Base-by-base conservation (phyloP, 2,329 filamentous ascomycete genomes). In the Gremmenia infestans region DNA sequence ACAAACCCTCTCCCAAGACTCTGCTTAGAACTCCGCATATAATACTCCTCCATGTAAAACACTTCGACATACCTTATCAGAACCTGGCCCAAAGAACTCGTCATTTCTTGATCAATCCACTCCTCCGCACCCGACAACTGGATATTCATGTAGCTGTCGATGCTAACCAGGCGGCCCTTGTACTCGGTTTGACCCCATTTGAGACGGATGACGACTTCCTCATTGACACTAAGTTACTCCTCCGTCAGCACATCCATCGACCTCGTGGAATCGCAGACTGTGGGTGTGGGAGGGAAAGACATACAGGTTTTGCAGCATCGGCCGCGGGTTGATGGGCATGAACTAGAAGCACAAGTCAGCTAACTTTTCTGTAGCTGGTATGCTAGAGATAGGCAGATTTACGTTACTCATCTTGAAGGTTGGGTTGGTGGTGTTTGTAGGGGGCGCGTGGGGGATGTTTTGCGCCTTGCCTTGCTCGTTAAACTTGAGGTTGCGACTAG, bases 121-220 rank as follows among this genome's bases (percentile, higher is more conserved):
- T 99, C 94, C 75, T 96, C 89, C 51, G 93, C 92, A 67, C 88
- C 87, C 63, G 86, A 85, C 61, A 99, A 82, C 76, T 97, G 91
- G 62, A 99, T 86, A 78, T 99, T 99, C 93, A 99, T 97, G 79
- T 99, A 99, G 71, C 89, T 91, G 77, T 99, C 94, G 70, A 96
- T 89, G 67, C 88, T 93, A 70, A 96, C 89, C 60, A 99, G 83
- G 63, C 84, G 83, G 72, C 94, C 94, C 73, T 93, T 95, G 82
- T 99, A 99, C 74, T 99, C 94, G 58, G 91, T 94, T 74, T 97
- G 87, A 67, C 91, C 91, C 94, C 94, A 99, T 82, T 99, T 99
- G 63, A 99, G 82, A 67, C 92, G 90, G 62, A 99, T 88, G 61
- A 92, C 80, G 70, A 99, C 86, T 69, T 93, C 84, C 73, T 95